Evolutionary conservation across 306 rosid genomes (phyloP).

Genomic region (Trifolium repens): DNA sequence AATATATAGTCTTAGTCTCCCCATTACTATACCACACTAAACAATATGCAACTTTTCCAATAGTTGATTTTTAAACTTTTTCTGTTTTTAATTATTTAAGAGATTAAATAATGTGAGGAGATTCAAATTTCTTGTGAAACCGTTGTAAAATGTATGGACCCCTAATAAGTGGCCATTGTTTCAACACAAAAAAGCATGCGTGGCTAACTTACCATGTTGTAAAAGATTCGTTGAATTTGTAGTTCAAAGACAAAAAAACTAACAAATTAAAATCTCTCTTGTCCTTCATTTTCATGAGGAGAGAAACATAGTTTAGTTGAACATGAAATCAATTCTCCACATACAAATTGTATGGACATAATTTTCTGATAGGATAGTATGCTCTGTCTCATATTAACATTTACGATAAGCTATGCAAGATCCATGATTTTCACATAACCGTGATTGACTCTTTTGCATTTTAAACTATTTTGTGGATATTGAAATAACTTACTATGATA

Average conservation of each 20-base stretch:
- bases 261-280: constrained; percentile 9
- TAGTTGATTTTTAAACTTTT: too few relatives aligned
- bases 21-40: too few relatives aligned
- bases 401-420: constrained; percentile 49
- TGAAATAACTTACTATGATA: constrained; percentile 8
- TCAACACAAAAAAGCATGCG: constrained; percentile 40
- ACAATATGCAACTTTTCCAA: too few relatives aligned
- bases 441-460: constrained; percentile 17
- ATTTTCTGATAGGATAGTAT: constrained; percentile 37
- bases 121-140: too few relatives aligned
- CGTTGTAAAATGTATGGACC: too few relatives aligned
- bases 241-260: constrained; percentile 32
- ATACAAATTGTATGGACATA: constrained; percentile 45
- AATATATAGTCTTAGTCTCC: too few relatives aligned
- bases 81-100: too few relatives aligned
- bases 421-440: constrained; percentile 39
- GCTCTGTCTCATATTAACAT: constrained; percentile 37
- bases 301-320: background rate
- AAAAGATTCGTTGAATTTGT: constrained; percentile 39
- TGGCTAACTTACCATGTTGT: constrained; percentile 43
- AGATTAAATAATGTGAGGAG: too few relatives aligned
- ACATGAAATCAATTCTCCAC: constrained; percentile 31
- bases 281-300: constrained; percentile 6
- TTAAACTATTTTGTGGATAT: constrained; percentile 36
- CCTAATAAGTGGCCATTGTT: constrained; percentile 50